Evolutionary conservation across 108 stramenopile genomes (phyloP), one percentile per base, ranked within the genome.

Genomic region (Chaetoceros muelleri): DNA sequence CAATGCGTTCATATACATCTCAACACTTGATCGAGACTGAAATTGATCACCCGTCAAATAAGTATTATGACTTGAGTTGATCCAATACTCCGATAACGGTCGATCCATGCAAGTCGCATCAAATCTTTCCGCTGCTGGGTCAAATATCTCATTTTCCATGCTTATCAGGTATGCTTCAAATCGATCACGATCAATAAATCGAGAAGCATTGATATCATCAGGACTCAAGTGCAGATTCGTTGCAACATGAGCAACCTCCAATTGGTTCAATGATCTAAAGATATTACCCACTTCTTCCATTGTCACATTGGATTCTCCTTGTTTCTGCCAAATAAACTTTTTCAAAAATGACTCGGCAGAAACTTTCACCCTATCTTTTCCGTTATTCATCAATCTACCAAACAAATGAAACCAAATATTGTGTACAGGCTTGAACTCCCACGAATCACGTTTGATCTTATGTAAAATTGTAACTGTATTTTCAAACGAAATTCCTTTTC

Each of bases 41-140:
- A 97, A 52, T 57, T 99, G 98, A 76, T 99, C 95, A 10, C 95
- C 96, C 8, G 84, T 73, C 5, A 97, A 73, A 64, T 99, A 99
- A 0, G 96, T 95, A 55, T 99, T 99, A 86, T 99, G 98, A 40
- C 80, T 79, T 2, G 91, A 82, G 49, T 94, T 89, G 62, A 96
- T 90, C 75, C 78, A 98, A 64, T 97, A 99, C 44, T 90, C 57
- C 17, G 85, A 78, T 21, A 99, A 66, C 7, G 94, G 88, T 26
- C 63, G 55, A 28, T 68, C 66, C 81, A 85, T 81, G 60, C 50
- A 28, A 3, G 44, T 46, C 27, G 34, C 34, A 47, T 78, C 68
- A 17, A 75, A 62, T 24, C 34, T 47, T 65, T 78, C 67, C 28
- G 60, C 62, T 22, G 52, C 53, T 16, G 89, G 89, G 62, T 85